phyloP scores from a whole-genome alignment of 495 filamentous ascomycete species.

The Neurospora pannonica region DNA sequence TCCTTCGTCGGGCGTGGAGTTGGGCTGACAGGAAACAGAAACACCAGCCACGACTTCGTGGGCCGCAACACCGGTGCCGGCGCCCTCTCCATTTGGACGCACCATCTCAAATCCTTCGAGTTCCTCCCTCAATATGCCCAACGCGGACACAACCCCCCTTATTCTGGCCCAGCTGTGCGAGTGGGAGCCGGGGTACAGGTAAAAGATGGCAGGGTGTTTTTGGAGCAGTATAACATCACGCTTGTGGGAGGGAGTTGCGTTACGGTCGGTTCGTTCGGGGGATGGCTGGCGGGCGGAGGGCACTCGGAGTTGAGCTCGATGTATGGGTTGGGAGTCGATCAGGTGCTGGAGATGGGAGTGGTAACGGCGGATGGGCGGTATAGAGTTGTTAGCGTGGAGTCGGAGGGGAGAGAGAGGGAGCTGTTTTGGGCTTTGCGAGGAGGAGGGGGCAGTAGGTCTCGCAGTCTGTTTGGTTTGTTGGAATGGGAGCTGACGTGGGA shows the following conservation, averaged over 20 bases:
- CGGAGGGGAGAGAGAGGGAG: constrained; percentile 30
- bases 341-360: constrained; percentile 35
- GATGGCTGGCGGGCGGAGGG: constrained; percentile 37
- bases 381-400: constrained; percentile 25
- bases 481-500: not conserved
- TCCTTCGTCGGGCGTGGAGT: not conserved
- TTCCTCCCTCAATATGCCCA: constrained; percentile 32
- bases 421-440: constrained; percentile 48
- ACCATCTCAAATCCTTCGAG: constrained; percentile 37
- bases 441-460: constrained; percentile 34
- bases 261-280: constrained; percentile 32
- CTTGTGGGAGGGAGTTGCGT: constrained; percentile 27
- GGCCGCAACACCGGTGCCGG: constrained; percentile 45
- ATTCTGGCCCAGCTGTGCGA: constrained; percentile 30
- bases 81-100: constrained; percentile 52
- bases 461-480: not conserved
- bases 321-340: constrained; percentile 40
- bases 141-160: constrained; percentile 7
- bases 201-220: constrained; percentile 28
- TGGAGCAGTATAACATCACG: constrained; percentile 23
- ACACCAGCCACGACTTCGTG: constrained; percentile 58
- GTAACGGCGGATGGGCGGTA: constrained; percentile 39
- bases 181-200: constrained; percentile 36
- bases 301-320: constrained; percentile 33
- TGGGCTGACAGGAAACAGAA: constrained; percentile 29